Evolutionary conservation across 169 alveolate species (phyloP).

Genomic region (Plasmodium gonderi): DNA sequence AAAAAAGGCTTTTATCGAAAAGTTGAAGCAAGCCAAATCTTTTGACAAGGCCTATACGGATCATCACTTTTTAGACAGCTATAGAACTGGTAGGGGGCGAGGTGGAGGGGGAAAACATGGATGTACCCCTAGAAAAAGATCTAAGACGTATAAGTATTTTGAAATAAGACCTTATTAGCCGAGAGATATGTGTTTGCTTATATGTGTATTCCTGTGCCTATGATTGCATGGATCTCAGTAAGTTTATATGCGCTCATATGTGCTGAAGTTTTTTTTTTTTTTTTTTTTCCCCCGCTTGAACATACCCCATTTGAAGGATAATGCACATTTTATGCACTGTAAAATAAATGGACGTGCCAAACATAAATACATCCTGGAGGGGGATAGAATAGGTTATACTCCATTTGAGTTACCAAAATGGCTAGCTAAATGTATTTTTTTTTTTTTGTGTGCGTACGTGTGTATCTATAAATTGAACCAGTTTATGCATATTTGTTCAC

Average conservation of each 20-base stretch:
- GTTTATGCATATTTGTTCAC: not conserved
- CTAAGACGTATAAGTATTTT: slow-evolving; percentile 85
- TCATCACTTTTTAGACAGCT: slow-evolving; percentile 82
- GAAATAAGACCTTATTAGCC: slow-evolving; percentile 82
- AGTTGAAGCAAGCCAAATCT: slow-evolving; percentile 78
- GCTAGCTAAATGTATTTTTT: not conserved
- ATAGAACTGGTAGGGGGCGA: slow-evolving; percentile 83
- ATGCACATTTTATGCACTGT: no score
- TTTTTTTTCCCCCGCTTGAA: no score
- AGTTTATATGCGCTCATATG: not conserved
- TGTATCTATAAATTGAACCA: not conserved
- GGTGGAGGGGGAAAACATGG: slow-evolving; percentile 92
- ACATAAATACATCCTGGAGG: no score
- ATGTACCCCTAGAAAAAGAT: slow-evolving; percentile 82
- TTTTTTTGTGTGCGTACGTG: no score
- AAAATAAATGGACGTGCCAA: no score
- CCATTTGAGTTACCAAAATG: not conserved
- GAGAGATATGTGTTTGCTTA: not conserved
- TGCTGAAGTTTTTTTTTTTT: no score
- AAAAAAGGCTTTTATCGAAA: slow-evolving; percentile 27
- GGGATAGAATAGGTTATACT: no score
- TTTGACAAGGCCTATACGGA: slow-evolving; percentile 86
- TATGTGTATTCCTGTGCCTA: not conserved
- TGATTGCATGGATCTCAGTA: no score
- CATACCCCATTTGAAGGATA: no score